Base-by-base conservation (phyloP, 768 basidiomycete genomes). In the Hericium coralloides region DNA sequence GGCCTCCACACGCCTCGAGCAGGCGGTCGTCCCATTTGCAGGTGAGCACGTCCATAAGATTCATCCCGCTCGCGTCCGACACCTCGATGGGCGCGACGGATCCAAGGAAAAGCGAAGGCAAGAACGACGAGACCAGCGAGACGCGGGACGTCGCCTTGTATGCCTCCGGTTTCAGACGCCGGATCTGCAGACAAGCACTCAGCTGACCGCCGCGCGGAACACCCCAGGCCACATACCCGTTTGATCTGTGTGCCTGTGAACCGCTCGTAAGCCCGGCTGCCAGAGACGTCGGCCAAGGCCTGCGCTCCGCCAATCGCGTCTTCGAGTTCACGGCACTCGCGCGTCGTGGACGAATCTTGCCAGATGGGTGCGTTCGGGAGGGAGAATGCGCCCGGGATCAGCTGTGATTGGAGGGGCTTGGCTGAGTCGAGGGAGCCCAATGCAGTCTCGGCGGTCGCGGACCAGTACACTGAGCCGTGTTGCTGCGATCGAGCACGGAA, bases 21-120 rank as follows among this genome's bases (percentile, higher is more conserved):
- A 93, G 72, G 41, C 71, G 64, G 57, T 84, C 78, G 58, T 89
- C 80, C 91, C 91, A 94, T 68, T 82, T 82, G 67, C 80, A 79
- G 1, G 81, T 79, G 31, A 84, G 70, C 53, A 92, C 80, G 59
- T 89, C 75, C 86, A 89, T 92, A 26, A 93, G 72, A 66, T 93
- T 93, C 89, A 91, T 93, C 0, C 92, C 92, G 66, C 88, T 91
- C 2, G 89, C 90, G 69, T 94, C 92, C 23, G 85, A 84, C n/a
- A 86, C 81, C 63, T 95, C 92, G 53, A 92, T 85, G 0, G 89
- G 87, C 10, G 86, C 87, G 60, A 92, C 79, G 51, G 72, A 70
- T 3, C 89, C 88, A 50, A 92, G 74, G 67, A 94, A 85, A n/a
- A 95, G 68, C 0, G 91, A 92, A 4, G 89, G 79, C 58, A 92